A percentile compares a stretch with the other conserved stretches of the same genome.
Conservation (phyloP, 1,139 yeast genomes). For the Nakaseomyces sp. region DNA sequence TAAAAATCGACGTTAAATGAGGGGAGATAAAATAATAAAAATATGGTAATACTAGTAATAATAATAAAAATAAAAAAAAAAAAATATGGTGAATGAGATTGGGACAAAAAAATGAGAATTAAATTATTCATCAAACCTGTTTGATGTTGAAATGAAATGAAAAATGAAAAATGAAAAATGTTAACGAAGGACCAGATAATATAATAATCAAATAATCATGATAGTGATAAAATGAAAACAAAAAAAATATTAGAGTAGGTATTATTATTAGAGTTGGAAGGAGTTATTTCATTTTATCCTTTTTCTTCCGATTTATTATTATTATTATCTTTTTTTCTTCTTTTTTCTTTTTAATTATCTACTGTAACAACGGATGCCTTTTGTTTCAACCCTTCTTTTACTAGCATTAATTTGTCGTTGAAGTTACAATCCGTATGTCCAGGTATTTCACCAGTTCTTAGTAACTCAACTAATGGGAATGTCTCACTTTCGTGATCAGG, state of each 20-base stretch:
- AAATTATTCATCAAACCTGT: conserved; percentile 2
- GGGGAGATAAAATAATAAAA: neutral
- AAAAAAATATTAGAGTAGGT: too few species aligned
- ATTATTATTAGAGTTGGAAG: too few species aligned
- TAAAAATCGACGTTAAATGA: neutral
- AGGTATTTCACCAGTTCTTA: conserved; percentile 58
- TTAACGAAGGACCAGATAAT: too few species aligned
- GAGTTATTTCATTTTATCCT: too few species aligned
- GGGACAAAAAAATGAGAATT: neutral
- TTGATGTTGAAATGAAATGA: conserved; percentile 5
- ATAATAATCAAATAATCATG: too few species aligned
- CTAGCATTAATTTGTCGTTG: conserved; percentile 33
- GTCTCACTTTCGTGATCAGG: conserved; percentile 69
- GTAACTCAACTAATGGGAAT: conserved; percentile 50
- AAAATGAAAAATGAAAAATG: neutral
- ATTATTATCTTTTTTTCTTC: neutral
- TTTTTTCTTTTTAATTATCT: conserved; percentile 7
- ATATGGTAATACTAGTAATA: neutral
- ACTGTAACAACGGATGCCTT: conserved; percentile 29
- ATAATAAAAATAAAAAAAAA: neutral
- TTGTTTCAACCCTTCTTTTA: conserved; percentile 30
- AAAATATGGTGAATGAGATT: neutral
- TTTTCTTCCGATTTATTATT: too few species aligned
- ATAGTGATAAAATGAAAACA: too few species aligned
- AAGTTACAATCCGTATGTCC: conserved; percentile 49